Percentiles rank a stretch among this genome's conserved stretches.
Conservation (phyloP, 108 stramenopile genomes). For the Epithemia pelagica region DNA sequence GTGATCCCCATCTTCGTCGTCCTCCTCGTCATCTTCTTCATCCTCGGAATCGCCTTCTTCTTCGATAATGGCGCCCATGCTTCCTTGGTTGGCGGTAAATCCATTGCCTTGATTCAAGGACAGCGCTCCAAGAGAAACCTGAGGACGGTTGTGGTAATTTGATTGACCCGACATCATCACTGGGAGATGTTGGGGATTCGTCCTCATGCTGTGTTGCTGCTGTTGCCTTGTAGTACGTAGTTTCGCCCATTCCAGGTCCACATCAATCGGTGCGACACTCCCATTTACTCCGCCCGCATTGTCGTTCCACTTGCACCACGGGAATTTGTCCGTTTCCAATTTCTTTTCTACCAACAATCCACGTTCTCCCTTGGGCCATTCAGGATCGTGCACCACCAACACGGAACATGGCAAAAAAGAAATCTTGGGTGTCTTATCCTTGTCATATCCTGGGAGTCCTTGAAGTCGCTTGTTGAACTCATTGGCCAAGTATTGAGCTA, state of each 20-base stretch:
- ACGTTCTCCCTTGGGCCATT: slow-evolving; percentile 21
- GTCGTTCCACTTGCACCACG: slow-evolving; percentile 55
- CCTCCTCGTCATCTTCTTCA: slow-evolving; percentile 6
- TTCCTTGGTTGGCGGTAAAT: not conserved
- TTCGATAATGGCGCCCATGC: not conserved
- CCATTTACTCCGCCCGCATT: slow-evolving; percentile 36
- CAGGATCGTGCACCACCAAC: slow-evolving; percentile 37
- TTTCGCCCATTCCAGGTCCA: slow-evolving; percentile 24
- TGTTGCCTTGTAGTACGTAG: too few species aligned
- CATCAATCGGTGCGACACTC: slow-evolving; percentile 21
- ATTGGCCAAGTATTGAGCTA: slow-evolving; percentile 29
- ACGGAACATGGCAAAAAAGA: slow-evolving; percentile 42
- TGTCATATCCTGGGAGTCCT: slow-evolving; percentile 23
- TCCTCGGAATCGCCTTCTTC: slow-evolving; percentile 1
- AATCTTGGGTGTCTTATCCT: slow-evolving; percentile 27
- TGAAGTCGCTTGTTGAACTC: slow-evolving; percentile 36
- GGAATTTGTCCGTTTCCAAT: slow-evolving; percentile 35
- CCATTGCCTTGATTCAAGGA: too few species aligned
- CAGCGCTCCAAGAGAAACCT: too few species aligned
- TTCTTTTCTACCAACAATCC: slow-evolving; percentile 50
- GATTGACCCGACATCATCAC: too few species aligned
- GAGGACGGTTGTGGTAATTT: too few species aligned
- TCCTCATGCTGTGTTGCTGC: too few species aligned
- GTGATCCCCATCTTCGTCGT: too few species aligned
- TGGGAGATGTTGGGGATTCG: too few species aligned